Base-by-base conservation (phyloP, 495 filamentous ascomycete genomes). In the Tuber calosporum region DNA sequence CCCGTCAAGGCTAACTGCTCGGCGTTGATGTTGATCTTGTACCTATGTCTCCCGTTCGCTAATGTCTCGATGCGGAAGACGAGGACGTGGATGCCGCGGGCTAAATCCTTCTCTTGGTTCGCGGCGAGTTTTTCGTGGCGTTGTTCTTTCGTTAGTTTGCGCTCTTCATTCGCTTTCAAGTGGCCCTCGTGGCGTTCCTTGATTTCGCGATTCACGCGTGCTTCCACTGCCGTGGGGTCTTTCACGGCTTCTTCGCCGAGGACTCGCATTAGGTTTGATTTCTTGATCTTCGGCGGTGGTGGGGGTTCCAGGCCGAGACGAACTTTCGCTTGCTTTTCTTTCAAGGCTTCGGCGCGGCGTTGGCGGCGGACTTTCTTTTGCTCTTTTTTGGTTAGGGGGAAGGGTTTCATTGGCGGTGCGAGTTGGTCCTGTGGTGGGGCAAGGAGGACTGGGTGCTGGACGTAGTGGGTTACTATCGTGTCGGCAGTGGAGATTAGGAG, bases 161-260 rank as follows among this genome's bases (percentile, higher is more conserved):
- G 89, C 69, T 92, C 91, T 77, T 93, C 91, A 83, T 99, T 99
- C 76, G 85, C 85, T 66, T 86, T 79, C 75, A 93, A 85, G 83
- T 99, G 95, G 72, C 89, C 86, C 68, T 89, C 84, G 66, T 89
- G 87, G 43, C 95, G 93, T 39, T 94, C 93, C 62, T 89, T 90
- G 67, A 99, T 97, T 79, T 98, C 92, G 36, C 88, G 85, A 83
- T 92, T 96, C 45, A 99, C 95, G 38, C 92, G 89, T 45, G 95
- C 93, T 83, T 99, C 95, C 41, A 98, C 94, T 30, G 95, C 95
- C 2, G 95, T 99, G 15, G 95, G 95, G 82, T 99, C 95, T 79
- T 96, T 96, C 77, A 99, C 94, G 4, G 95, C 95, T 82, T 97
- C 91, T 80, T 98, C 93, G 66, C 95, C 95, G n/a, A 98, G 85